These are phyloP conservation scores for Aquilaria malaccensis DNA, from an alignment of 345 rosid species.

Conservation along the genomic window DNA sequence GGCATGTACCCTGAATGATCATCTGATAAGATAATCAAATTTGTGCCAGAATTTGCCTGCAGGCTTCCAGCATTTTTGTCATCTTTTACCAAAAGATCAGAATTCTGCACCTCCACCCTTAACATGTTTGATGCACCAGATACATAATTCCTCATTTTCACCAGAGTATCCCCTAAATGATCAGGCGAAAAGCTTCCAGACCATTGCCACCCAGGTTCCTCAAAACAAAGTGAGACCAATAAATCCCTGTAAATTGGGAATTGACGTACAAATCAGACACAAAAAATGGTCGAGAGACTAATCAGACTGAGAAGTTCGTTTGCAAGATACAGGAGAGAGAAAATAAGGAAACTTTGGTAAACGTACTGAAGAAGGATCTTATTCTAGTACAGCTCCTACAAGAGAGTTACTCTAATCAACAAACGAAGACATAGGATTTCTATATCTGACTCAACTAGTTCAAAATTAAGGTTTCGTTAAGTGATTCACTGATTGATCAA, in stretches of 20 bases:
- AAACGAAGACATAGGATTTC: no score
- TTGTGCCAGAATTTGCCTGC: slow-evolving; percentile 75
- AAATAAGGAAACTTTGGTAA: no score
- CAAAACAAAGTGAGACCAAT: slow-evolving; percentile 65
- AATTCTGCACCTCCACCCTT: slow-evolving; percentile 91
- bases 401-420: no score
- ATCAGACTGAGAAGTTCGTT: no score
- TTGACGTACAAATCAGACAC: no score
- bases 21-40: slow-evolving; percentile 81
- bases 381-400: no score
- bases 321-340: no score
- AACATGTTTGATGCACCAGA: slow-evolving; percentile 66
- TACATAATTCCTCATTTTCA: slow-evolving; percentile 75
- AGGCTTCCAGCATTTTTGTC: slow-evolving; percentile 68
- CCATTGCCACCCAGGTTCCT: slow-evolving; percentile 99
- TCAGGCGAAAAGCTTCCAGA: slow-evolving; percentile 95
- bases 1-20: slow-evolving; percentile 94
- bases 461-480: no score
- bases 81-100: slow-evolving; percentile 65
- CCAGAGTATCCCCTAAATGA: slow-evolving; percentile 88
- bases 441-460: no score
- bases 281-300: no score
- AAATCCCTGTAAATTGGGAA: slow-evolving; percentile 51
- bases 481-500: no score
- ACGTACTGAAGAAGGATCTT: no score